Evolutionary conservation across 1,284 basidiomycete species (phyloP).

Genomic region (Marasmius sp.): DNA sequence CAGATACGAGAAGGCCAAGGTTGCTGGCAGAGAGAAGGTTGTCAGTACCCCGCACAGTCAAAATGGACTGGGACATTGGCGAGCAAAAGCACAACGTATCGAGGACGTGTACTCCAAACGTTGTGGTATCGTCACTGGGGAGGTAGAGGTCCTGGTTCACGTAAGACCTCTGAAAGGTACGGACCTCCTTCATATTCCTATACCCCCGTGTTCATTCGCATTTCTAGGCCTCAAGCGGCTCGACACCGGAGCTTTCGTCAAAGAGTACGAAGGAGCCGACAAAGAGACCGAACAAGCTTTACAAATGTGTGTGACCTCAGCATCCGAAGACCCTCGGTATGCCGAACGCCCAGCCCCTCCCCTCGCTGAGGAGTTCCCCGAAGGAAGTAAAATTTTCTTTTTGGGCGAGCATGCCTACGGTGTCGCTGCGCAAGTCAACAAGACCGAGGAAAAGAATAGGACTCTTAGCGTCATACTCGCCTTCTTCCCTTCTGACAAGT

Average conservation of each 20-base stretch:
- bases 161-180: constrained; percentile 85
- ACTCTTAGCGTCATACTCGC: constrained; percentile 80
- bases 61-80: constrained; percentile 71
- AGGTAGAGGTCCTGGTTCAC: constrained; percentile 80
- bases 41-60: constrained; percentile 72
- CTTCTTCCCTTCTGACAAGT: constrained; percentile 81
- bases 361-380: constrained; percentile 87
- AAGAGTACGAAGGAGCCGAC: constrained; percentile 86
- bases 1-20: constrained; percentile 79
- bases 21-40: constrained; percentile 45
- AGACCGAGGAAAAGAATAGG: constrained; percentile 59
- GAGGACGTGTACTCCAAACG: constrained; percentile 89
- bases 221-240: constrained; percentile 78
- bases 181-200: constrained; percentile 16
- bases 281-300: constrained; percentile 86
- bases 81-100: constrained; percentile 75
- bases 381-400: constrained; percentile 92
- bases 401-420: constrained; percentile 92
- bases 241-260: constrained; percentile 88
- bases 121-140: constrained; percentile 84
- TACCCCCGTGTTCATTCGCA: not conserved
- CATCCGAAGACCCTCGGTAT: constrained; percentile 90
- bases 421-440: constrained; percentile 83
- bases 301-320: constrained; percentile 79
- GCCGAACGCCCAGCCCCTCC: constrained; percentile 82